Percentiles rank a stretch among this genome's conserved stretches.
Evolutionary conservation across 1,284 basidiomycete genomes (phyloP).

Genomic region (Ustilago bromivora): DNA sequence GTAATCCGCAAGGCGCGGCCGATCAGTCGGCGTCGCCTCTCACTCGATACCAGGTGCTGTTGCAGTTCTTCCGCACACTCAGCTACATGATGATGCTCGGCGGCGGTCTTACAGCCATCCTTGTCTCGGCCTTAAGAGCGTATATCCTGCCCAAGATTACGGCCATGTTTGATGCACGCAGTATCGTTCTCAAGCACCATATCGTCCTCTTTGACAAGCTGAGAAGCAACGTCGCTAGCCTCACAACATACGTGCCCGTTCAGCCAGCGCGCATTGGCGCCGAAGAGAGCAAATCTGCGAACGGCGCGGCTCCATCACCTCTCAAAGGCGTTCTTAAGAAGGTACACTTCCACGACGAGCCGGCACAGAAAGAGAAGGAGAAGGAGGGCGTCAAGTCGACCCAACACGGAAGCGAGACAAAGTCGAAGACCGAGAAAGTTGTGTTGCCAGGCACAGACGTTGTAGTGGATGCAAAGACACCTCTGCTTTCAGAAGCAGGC

Average conservation of each 20-base stretch:
- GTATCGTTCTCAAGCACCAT: conserved; percentile 57
- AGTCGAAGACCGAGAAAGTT: conserved; percentile 23
- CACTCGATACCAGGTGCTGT: conserved; percentile 62
- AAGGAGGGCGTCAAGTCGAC: conserved; percentile 43
- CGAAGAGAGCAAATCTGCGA: not conserved
- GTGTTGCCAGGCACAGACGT: conserved; percentile 43
- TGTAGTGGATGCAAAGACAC: conserved; percentile 41
- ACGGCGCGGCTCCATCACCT: conserved; percentile 4
- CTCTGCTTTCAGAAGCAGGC: conserved; percentile 18
- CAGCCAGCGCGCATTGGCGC: conserved; percentile 15
- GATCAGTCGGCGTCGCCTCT: conserved; percentile 28
- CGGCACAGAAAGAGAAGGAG: conserved; percentile 16
- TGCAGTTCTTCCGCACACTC: conserved; percentile 61
- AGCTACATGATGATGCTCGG: conserved; percentile 62
- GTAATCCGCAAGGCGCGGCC: not conserved
- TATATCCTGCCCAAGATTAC: conserved; percentile 62
- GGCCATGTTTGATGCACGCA: conserved; percentile 56
- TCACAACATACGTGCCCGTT: conserved; percentile 39
- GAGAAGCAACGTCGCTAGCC: conserved; percentile 20
- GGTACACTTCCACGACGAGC: conserved; percentile 56
- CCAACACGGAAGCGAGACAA: conserved; percentile 21
- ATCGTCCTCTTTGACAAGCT: conserved; percentile 51
- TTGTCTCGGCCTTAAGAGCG: conserved; percentile 56
- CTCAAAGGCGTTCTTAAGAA: conserved; percentile 55
- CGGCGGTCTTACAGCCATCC: conserved; percentile 57